Base-by-base conservation (phyloP, 1,284 basidiomycete genomes). In the Trichosporon coremiiforme region DNA sequence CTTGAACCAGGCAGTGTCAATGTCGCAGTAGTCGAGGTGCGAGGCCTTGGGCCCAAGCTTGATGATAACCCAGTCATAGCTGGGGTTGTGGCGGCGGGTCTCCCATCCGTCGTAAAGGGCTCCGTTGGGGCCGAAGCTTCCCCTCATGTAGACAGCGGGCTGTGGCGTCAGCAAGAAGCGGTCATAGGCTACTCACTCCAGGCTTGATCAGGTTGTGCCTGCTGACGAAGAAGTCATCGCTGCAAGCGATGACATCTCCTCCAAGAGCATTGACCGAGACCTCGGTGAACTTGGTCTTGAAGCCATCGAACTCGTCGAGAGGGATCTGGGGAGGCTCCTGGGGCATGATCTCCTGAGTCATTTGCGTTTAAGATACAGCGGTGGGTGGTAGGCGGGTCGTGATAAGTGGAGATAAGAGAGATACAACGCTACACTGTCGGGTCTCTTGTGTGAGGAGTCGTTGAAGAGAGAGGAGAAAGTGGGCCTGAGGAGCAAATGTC, bases 21-120 rank as follows among this genome's bases (percentile, higher is more conserved):
- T 88, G 81, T 98, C 96, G 80, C 97, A 94, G 1, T 95, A 95
- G n/a, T 85, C 80, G 66, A 98, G 73, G 4, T 86, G 87, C 0
- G 93, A 93, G 6, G 89, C 77, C 0, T 79, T 86, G 0, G 92
- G 90, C 0, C 94, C 96, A 3, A 99, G 87, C 77, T 90, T 89
- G 78, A 99, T 89, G 79, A 98, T 94, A 71, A 90, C 93, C 93
- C 97, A 98, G 82, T 99, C 97, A 79, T 90, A 89, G 2, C 87
- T 80, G 9, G 0, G 91, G 89, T 82, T 97, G 83, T 99, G 96
- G 74, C 96, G 85, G 47, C 94, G 86, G 20, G 88, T 89, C 83
- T 99, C 96, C 96, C 96, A 99, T 66, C 95, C 96, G 76, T 92
- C 94, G 82, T 89, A 99, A 45, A 98, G 84, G 0, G 96, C 96